phyloP scores from a whole-genome alignment of 371 early-diverging fungal species.

The Apophysomyces ossiformis region DNA sequence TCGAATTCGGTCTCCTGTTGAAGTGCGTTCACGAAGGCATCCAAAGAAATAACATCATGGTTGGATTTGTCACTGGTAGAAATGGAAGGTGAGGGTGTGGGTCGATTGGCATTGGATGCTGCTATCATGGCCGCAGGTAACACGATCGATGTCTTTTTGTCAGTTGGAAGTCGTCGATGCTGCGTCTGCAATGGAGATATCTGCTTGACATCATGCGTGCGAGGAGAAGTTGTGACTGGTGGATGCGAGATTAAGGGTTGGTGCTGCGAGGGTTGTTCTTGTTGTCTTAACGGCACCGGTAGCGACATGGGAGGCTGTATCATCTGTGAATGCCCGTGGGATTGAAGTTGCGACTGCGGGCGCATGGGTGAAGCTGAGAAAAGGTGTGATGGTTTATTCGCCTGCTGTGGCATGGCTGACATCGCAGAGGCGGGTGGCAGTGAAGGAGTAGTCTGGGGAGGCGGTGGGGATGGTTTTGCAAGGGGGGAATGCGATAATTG shows the following conservation, averaged over 20 bases:
- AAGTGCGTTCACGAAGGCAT: conserved; percentile 40
- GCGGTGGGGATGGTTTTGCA: conserved; percentile 7
- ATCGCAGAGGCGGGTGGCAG: conserved; percentile 9
- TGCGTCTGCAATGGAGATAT: conserved; percentile 6
- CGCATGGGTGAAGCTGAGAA: conserved; percentile 28
- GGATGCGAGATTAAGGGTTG: conserved; percentile 14
- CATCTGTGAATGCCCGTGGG: conserved; percentile 30
- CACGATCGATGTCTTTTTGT: background rate
- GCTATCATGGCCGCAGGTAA: background rate
- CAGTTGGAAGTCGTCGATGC: background rate
- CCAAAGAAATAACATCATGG: conserved; percentile 26
- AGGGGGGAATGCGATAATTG: conserved; percentile 1
- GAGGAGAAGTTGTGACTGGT: background rate
- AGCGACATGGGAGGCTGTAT: conserved; percentile 26
- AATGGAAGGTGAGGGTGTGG: conserved; percentile 12
- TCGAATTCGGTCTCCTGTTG: conserved; percentile 47
- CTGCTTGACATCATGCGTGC: conserved; percentile 15
- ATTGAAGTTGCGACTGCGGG: conserved; percentile 37
- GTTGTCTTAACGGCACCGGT: conserved; percentile 14
- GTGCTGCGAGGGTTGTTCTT: conserved; percentile 20
- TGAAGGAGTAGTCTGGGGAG: conserved; percentile 19
- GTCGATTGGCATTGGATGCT: background rate
- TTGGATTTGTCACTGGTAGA: conserved; percentile 6
- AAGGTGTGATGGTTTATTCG: conserved; percentile 20
- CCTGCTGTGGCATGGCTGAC: conserved; percentile 15